phyloP scores from a whole-genome alignment of 2,329 filamentous ascomycete genomes.

The Lasiodiplodia theobromae region DNA sequence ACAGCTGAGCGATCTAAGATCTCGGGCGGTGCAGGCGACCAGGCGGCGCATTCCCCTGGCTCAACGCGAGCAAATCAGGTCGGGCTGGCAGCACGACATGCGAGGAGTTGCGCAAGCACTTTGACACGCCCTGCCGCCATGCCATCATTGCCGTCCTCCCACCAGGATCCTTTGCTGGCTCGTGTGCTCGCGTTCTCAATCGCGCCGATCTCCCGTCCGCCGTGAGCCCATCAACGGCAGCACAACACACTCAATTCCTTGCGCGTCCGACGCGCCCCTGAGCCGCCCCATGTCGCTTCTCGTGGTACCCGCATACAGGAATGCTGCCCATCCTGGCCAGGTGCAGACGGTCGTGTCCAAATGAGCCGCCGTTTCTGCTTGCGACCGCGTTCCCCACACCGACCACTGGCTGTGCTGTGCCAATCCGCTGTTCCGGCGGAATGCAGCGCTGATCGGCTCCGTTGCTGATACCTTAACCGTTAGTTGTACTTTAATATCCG shows the following conservation, averaged over 20 bases:
- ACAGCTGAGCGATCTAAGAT: conserved; percentile 20
- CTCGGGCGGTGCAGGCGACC: conserved; percentile 17
- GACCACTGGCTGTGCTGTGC: neutral
- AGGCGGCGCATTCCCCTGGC: conserved; percentile 20
- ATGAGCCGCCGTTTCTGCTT: conserved; percentile 19
- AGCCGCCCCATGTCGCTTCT: conserved; percentile 18
- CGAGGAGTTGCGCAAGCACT: conserved; percentile 21
- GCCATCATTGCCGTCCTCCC: conserved; percentile 20
- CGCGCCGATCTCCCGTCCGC: conserved; percentile 22
- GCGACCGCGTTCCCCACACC: conserved; percentile 5
- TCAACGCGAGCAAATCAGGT: conserved; percentile 20
- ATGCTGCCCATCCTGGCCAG: neutral
- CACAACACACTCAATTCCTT: neutral
- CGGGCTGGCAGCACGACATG: conserved; percentile 7
- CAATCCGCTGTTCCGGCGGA: conserved; percentile 10
- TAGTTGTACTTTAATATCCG: neutral
- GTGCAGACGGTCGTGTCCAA: conserved; percentile 8
- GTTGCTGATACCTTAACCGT: neutral
- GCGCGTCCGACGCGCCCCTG: conserved; percentile 1
- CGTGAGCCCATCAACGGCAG: neutral
- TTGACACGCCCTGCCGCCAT: conserved; percentile 13
- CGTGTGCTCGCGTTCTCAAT: conserved; percentile 11
- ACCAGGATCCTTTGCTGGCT: conserved; percentile 4
- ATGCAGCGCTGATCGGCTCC: conserved; percentile 9
- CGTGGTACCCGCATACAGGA: conserved; percentile 5